Evolutionary conservation across 2,329 filamentous ascomycete genomes (phyloP).

Genomic region (Mycogone perniciosa): DNA sequence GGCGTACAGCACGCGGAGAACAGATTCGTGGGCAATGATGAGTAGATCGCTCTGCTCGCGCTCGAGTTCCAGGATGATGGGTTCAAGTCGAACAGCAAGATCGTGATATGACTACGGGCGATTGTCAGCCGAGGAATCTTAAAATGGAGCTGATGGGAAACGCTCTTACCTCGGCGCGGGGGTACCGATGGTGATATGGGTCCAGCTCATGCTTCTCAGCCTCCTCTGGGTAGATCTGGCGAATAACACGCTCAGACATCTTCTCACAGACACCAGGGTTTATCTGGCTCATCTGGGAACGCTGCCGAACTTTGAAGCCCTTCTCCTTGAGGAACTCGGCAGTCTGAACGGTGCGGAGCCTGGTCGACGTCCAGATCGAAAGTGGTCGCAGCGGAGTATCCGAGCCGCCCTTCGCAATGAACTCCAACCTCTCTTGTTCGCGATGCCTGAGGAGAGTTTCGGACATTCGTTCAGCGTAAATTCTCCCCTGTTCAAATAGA

Average conservation of each 20-base stretch:
- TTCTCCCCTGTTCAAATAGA: constrained; percentile 70
- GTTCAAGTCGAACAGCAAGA: constrained; percentile 92
- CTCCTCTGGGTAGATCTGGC: constrained; percentile 79
- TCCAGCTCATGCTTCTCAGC: constrained; percentile 88
- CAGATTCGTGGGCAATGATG: constrained; percentile 96
- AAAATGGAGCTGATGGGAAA: constrained; percentile 4
- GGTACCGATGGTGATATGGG: constrained; percentile 95
- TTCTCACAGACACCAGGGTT: constrained; percentile 96
- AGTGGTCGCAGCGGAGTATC: constrained; percentile 69
- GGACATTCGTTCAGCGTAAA: constrained; percentile 80
- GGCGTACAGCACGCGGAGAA: constrained; percentile 92
- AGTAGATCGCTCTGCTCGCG: constrained; percentile 95
- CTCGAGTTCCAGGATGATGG: constrained; percentile 95
- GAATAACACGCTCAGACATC: constrained; percentile 77
- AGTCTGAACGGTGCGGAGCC: constrained; percentile 85
- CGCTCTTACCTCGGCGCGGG: constrained; percentile 69
- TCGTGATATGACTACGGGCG: constrained; percentile 82
- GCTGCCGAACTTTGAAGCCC: constrained; percentile 81
- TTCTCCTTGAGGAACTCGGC: constrained; percentile 70
- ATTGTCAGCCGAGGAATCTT: constrained; percentile 11
- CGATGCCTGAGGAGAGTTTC: constrained; percentile 77
- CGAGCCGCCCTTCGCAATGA: constrained; percentile 61
- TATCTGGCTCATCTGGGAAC: constrained; percentile 94
- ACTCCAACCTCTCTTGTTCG: constrained; percentile 67
- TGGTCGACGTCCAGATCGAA: constrained; percentile 91